Evolutionary conservation across 139 green algal genomes (phyloP).

Genomic region (Limnomonas spitsbergensis): DNA sequence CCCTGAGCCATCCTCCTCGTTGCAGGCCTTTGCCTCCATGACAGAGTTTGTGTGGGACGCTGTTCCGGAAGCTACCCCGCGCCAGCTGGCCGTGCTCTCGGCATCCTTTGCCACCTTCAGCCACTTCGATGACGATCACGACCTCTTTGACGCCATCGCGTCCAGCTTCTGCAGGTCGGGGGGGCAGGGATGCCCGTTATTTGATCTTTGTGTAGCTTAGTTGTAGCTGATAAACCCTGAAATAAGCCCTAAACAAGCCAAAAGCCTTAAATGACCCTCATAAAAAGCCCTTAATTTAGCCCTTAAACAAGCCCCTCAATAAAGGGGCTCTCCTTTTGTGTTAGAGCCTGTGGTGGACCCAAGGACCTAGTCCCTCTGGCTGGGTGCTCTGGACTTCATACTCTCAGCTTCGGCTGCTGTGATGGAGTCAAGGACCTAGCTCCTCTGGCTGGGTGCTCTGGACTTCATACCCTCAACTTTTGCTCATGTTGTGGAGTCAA

Average conservation of each 20-base stretch:
- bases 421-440: no score
- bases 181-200: no score
- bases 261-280: neutral
- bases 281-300: neutral
- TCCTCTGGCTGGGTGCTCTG: no score
- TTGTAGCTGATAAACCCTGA: no score
- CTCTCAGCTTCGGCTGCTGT: no score
- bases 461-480: no score
- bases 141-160: neutral
- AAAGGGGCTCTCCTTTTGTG: neutral
- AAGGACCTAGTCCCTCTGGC: no score
- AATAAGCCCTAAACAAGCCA: neutral
- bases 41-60: slow-evolving; percentile 1
- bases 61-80: neutral
- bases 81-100: neutral
- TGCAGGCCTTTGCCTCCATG: slow-evolving; percentile 3
- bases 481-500: no score
- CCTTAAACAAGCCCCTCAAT: neutral
- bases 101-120: slow-evolving; percentile 6
- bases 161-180: slow-evolving; percentile 1
- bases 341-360: neutral
- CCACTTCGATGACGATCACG: slow-evolving; percentile 11
- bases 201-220: no score
- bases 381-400: no score
- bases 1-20: neutral